Evolutionary conservation across 2,329 filamentous ascomycete species (phyloP).

Genomic region (Pyricularia sp.): DNA sequence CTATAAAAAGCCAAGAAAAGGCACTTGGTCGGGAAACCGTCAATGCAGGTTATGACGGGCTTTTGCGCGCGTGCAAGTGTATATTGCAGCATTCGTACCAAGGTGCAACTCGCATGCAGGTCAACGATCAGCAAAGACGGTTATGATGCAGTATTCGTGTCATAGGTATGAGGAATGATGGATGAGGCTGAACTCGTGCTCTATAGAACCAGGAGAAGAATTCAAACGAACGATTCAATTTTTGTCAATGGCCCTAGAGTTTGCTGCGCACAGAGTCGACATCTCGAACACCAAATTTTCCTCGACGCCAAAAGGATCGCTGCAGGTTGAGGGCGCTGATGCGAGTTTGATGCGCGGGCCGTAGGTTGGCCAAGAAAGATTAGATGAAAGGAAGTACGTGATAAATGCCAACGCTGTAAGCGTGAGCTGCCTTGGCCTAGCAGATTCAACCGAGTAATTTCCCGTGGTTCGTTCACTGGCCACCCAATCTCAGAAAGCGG

Average conservation of each 20-base stretch:
- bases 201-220: not conserved
- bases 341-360: not conserved
- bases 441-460: not conserved
- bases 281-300: not conserved
- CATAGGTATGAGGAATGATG: not conserved
- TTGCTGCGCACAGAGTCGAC: not conserved
- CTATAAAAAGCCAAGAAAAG: not conserved
- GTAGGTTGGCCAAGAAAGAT: not conserved
- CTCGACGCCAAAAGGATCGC: not conserved
- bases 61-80: not conserved
- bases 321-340: not conserved
- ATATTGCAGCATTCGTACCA: not conserved
- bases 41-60: not conserved
- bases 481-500: not conserved
- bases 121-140: not conserved
- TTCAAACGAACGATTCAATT: not conserved
- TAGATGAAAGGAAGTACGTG: not conserved
- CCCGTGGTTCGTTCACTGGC: not conserved
- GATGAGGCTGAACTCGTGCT: not conserved
- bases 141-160: not conserved
- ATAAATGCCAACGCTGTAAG: not conserved
- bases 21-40: not conserved
- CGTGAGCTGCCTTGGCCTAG: not conserved
- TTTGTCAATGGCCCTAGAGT: not conserved
- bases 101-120: not conserved